Percentiles rank a stretch among this genome's conserved stretches.
These are phyloP conservation scores for Penicillium decumbens DNA, from an alignment of 2,329 filamentous ascomycete species.

Conservation along the genomic window DNA sequence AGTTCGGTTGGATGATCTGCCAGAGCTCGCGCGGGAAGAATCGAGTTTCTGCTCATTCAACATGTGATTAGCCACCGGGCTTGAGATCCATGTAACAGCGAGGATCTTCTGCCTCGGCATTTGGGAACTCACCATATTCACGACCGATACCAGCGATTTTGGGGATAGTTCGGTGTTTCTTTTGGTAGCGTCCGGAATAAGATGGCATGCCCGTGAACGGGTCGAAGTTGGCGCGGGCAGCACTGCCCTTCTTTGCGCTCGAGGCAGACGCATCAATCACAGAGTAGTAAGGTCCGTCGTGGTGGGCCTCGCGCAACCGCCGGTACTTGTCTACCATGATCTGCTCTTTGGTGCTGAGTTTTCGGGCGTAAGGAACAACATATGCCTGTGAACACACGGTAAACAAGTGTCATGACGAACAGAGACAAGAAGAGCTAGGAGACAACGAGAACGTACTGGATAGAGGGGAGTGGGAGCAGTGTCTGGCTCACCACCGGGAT, in stretches of 20 bases:
- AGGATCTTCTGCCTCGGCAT: background rate
- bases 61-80: background rate
- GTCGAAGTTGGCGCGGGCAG: constrained; percentile 51
- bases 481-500: constrained; percentile 39
- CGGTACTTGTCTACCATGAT: constrained; percentile 49
- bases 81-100: background rate
- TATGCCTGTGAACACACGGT: constrained; percentile 34
- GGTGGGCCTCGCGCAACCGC: constrained; percentile 51
- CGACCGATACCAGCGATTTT: constrained; percentile 46
- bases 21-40: constrained; percentile 58
- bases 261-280: constrained; percentile 43
- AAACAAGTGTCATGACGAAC: background rate
- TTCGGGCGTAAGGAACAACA: constrained; percentile 31
- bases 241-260: constrained; percentile 42
- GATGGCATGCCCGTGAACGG: constrained; percentile 60
- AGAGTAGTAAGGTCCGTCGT: constrained; percentile 58
- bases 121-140: constrained; percentile 49
- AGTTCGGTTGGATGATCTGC: constrained; percentile 49
- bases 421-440: background rate
- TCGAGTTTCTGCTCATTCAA: constrained; percentile 44
- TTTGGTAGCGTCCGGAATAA: constrained; percentile 56
- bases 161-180: constrained; percentile 53
- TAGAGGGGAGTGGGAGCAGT: constrained; percentile 46
- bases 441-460: constrained; percentile 37
- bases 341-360: constrained; percentile 42